These are phyloP conservation scores for Xylariaceae sp. DNA, from an alignment of 2,329 filamentous ascomycete species.

Conservation along the genomic window DNA sequence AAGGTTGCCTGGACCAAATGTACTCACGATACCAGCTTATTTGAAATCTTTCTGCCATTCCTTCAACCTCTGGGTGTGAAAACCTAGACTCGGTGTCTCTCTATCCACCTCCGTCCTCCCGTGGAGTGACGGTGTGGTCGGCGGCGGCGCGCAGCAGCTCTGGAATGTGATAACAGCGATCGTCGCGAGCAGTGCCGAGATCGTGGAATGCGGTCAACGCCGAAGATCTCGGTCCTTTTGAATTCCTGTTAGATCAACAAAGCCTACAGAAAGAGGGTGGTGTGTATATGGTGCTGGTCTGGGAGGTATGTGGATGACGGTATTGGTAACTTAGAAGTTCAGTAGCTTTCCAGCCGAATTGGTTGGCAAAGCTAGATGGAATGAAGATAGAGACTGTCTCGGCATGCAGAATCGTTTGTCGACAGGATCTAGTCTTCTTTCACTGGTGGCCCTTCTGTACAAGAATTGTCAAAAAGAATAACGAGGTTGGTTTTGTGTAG, in stretches of 20 bases:
- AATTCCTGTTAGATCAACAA: conserved; percentile 37
- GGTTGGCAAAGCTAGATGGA: conserved; percentile 29
- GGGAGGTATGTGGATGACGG: conserved; percentile 29
- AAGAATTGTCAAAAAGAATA: conserved; percentile 22
- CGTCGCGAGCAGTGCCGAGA: conserved; percentile 14
- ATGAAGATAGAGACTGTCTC: conserved; percentile 32
- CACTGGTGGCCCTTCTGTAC: conserved; percentile 31
- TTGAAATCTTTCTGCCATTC: conserved; percentile 39
- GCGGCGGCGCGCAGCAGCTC: conserved; percentile 34
- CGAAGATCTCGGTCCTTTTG: conserved; percentile 24
- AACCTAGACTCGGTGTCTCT: conserved; percentile 30
- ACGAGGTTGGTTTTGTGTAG: conserved; percentile 32
- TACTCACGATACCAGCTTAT: conserved; percentile 43
- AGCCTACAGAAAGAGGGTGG: conserved; percentile 27
- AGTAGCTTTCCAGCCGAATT: conserved; percentile 28
- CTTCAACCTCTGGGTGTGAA: conserved; percentile 23
- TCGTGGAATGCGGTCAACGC: conserved; percentile 26
- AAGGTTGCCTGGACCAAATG: background rate
- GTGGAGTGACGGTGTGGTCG: conserved; percentile 40
- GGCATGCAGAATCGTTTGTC: conserved; percentile 31
- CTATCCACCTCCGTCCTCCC: conserved; percentile 41
- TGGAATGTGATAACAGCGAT: conserved; percentile 20
- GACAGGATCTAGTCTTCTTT: conserved; percentile 34
- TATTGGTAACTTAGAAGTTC: conserved; percentile 43
- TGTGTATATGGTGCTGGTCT: conserved; percentile 21